Base-by-base conservation (phyloP, 306 rosid genomes). In the Carpinus viminea region DNA sequence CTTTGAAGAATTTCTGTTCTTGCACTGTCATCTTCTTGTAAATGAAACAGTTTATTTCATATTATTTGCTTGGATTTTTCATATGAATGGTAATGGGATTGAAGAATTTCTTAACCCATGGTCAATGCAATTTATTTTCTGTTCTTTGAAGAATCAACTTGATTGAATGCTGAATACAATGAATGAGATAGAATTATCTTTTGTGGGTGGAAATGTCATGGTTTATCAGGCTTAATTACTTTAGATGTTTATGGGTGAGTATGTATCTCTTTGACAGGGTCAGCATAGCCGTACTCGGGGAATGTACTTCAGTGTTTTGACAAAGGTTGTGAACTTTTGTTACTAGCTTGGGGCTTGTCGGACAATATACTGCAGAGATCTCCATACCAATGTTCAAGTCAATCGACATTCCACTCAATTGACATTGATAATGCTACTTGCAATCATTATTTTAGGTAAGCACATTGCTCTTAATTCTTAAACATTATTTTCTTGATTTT, bases 401-500 rank as follows among this genome's bases (percentile, higher is more conserved):
- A 76, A 68, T 68, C 43, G 56, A 31, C 79, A 53, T 50, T 62
- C 70, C 60, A 41, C 77, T 69, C 69, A 16, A 41, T 36, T 80
- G 79, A 72, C 74, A 45, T 73, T 78, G 47, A 52, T 73, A 6
- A 12, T 77, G n/a, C 48, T 76, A 10, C 38, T 80, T 26, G 48
- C 70, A 17, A 55, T 84, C 46, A n/a, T 80, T 41, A 61, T 77
- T 68, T 45, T 77, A 13, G 85, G 87, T 80, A 68, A 80, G 74
- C 9, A 76, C 73, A 66, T 43, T 11, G 56, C 24, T 3, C 12
- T 20, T 17, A 20, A 24, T 18, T 3, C 12, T 20, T 17, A 20
- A 24, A 12, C 54, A 11, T 56, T 12, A 53, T 56, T 66, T 66
- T 24, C 74, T 12, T 36, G 4, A 24, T 12, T 70, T 61, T 65